These are phyloP conservation scores for Phylloporus rhodoxanthus DNA, from an alignment of 768 basidiomycete genomes.

Conservation along the genomic window DNA sequence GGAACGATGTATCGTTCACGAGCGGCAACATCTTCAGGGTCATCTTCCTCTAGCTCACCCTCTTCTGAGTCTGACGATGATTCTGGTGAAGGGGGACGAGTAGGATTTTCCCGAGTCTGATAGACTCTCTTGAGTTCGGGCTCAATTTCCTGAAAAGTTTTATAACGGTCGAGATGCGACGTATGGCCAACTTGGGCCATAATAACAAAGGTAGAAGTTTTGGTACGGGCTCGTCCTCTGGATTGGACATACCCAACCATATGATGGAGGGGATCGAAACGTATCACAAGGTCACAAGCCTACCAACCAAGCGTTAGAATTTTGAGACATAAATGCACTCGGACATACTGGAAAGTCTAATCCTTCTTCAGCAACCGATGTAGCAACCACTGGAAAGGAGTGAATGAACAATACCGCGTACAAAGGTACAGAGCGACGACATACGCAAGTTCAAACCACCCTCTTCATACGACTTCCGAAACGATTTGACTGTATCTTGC, in stretches of 20 bases:
- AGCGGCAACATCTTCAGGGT: slow-evolving; percentile 51
- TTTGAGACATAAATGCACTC: background rate
- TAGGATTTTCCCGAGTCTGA: slow-evolving; percentile 41
- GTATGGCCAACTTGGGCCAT: slow-evolving; percentile 66
- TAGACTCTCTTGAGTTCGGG: slow-evolving; percentile 60
- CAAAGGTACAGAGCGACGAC: slow-evolving; percentile 22
- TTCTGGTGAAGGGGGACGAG: slow-evolving; percentile 26
- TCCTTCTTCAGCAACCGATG: slow-evolving; percentile 88
- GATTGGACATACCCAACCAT: slow-evolving; percentile 88
- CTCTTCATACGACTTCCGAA: slow-evolving; percentile 61
- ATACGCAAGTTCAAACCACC: slow-evolving; percentile 62
- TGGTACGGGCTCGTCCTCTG: slow-evolving; percentile 76
- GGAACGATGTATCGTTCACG: slow-evolving; percentile 73
- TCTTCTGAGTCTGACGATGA: slow-evolving; percentile 24
- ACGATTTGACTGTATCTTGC: slow-evolving; percentile 56
- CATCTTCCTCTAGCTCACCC: slow-evolving; percentile 39
- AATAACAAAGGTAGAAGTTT: slow-evolving; percentile 70
- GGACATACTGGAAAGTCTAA: slow-evolving; percentile 74
- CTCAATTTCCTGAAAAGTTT: slow-evolving; percentile 53
- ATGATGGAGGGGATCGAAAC: slow-evolving; percentile 77
- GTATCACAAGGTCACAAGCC: slow-evolving; percentile 83
- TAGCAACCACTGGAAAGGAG: slow-evolving; percentile 57
- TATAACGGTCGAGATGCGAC: slow-evolving; percentile 53
- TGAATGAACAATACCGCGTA: background rate
- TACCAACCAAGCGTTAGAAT: slow-evolving; percentile 24